Evolutionary conservation across 2,329 filamentous ascomycete genomes (phyloP), one percentile per base, ranked within the genome.

Genomic region (Claviceps citrina): DNA sequence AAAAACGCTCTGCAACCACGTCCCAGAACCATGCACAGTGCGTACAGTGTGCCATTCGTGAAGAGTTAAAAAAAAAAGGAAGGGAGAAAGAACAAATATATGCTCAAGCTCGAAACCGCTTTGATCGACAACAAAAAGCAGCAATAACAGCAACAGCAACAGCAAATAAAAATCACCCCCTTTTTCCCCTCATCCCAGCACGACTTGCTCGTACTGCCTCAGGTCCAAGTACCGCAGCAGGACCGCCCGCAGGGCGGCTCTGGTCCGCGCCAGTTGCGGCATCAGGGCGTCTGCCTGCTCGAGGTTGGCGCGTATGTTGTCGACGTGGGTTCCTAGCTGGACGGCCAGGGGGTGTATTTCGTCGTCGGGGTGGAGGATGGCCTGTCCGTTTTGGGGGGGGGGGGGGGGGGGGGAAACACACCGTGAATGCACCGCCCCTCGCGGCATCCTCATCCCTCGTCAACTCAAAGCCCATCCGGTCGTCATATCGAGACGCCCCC

Each of bases 261-360:
- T 61, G 46, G 63, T 70, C 41, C 58, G 63, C 15, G 49, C 54
- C 13, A 76, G 64, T 26, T 67, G 64, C 1, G 68, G 67, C 5
- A 66, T 48, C 4, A 77, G 59, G 6, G 66, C 68, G 1, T 68
- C 65, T 12, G 72, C 65, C 54, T 74, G 72, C 42, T 63, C 57
- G 30, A 75, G 56, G 49, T 76, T 76, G 32, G 58, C 58, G 40
- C 57, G 60, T 51, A 77, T 67, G 48, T 68, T 75, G 44, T 75
- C 69, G 57, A 74, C 67, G 46, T 76, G 72, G 39, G 54, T 71
- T 9, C 60, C 58, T 15, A 76, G 60, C 51, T 74, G 70, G 13
- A 61, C 52, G 0, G 63, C 65, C 3, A 73, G 50, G 2, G 54
- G 52, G n/a, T 61, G 48, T 13, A 73, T 49, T 33, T 69, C 65